These are phyloP conservation scores for Cornus controversa DNA, from an alignment of 148 eudicot species.

Conservation along the genomic window DNA sequence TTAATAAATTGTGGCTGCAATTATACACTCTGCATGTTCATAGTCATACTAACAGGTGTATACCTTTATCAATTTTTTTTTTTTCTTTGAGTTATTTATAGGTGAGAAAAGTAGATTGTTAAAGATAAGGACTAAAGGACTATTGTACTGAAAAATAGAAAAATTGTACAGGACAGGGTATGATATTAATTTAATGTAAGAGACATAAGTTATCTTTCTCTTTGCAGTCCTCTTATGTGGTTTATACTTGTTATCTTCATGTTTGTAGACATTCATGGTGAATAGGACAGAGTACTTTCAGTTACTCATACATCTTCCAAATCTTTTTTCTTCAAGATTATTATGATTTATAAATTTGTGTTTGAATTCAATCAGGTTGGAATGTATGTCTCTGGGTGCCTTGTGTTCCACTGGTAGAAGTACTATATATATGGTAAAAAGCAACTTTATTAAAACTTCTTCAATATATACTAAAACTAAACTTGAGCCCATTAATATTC, in stretches of 20 bases:
- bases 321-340: no score
- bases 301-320: not conserved
- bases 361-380: conserved; percentile 36
- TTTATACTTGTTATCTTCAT: conserved; percentile 32
- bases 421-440: not conserved
- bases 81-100: no score
- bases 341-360: not conserved
- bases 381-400: conserved; percentile 39
- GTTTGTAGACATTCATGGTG: conserved; percentile 43
- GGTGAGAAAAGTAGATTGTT: no score
- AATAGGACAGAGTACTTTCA: not conserved
- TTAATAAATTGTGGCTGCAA: no score
- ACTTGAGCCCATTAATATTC: not conserved
- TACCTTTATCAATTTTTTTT: no score
- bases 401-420: conserved; percentile 32
- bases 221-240: conserved; percentile 42
- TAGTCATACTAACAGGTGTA: no score
- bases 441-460: not conserved
- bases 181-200: no score
- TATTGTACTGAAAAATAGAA: no score
- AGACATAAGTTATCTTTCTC: not conserved
- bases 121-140: no score
- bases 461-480: not conserved
- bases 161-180: no score
- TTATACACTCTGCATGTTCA: no score